Conservation (phyloP, 1,284 basidiomycete species). For the Malassezia pachydermatis region DNA sequence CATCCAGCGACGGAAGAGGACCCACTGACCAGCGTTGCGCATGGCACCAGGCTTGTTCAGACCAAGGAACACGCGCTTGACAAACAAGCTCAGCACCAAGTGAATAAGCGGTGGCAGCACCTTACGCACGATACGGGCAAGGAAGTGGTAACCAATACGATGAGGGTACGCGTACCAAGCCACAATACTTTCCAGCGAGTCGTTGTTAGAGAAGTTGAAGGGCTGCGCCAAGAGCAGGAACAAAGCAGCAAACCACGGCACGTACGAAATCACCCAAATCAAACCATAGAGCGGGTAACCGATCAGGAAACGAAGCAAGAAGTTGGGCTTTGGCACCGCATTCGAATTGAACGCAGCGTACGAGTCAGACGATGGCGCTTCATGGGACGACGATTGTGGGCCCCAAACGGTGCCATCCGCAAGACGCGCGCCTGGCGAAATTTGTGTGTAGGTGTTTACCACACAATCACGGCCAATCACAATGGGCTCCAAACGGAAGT, state of each 20-base stretch:
- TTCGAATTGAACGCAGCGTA: constrained; percentile 46
- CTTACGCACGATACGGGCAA: constrained; percentile 44
- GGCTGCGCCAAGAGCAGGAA: constrained; percentile 46
- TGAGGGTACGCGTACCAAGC: constrained; percentile 46
- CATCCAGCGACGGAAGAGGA: constrained; percentile 47
- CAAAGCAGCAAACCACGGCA: constrained; percentile 47
- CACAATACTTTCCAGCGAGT: constrained; percentile 45
- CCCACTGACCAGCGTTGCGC: constrained; percentile 45
- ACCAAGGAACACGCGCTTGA: constrained; percentile 44
- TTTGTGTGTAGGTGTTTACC: constrained; percentile 47
- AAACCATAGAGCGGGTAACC: constrained; percentile 40
- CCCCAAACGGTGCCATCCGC: constrained; percentile 48
- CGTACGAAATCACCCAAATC: constrained; percentile 37
- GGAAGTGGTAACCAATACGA: constrained; percentile 47
- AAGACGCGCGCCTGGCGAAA: constrained; percentile 45
- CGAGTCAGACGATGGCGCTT: constrained; percentile 43
- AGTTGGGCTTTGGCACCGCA: constrained; percentile 35
- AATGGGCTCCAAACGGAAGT: constrained; percentile 47
- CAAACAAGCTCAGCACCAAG: constrained; percentile 35
- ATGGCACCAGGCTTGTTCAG: constrained; percentile 47
- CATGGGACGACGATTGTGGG: constrained; percentile 45
- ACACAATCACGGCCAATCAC: constrained; percentile 48
- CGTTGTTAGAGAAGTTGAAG: constrained; percentile 44
- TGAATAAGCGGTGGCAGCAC: constrained; percentile 46
- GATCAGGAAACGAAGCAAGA: constrained; percentile 35